Percentiles rank a stretch among this genome's conserved stretches.
Conservation (phyloP, 441 rosid genomes). For the Omphalea diandra region DNA sequence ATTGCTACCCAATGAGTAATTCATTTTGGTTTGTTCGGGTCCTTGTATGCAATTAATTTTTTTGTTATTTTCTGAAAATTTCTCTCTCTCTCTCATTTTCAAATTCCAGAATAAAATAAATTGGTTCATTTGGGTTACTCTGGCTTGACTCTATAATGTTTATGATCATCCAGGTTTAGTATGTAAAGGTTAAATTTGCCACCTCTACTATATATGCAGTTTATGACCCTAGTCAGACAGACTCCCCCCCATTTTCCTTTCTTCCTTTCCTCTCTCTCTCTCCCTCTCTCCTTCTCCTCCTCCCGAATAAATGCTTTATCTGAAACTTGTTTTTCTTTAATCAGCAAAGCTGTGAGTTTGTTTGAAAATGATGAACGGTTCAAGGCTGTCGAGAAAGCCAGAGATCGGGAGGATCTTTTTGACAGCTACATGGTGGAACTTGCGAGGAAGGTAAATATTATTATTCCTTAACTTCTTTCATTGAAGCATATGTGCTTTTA, state of each 20-base stretch:
- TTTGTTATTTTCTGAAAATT: too few species aligned
- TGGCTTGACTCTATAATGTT: too few species aligned
- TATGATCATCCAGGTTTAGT: too few species aligned
- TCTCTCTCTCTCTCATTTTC: too few species aligned
- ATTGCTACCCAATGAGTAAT: too few species aligned
- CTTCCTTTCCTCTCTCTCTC: too few species aligned
- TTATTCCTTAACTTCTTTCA: background rate
- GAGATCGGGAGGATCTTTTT: slow-evolving; percentile 94
- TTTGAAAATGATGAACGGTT: slow-evolving; percentile 95
- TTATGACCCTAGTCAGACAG: slow-evolving; percentile 8
- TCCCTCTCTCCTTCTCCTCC: too few species aligned
- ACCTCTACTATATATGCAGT: slow-evolving; percentile 13
- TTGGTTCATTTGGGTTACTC: too few species aligned
- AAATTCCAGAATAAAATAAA: too few species aligned
- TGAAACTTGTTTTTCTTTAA: slow-evolving; percentile 25
- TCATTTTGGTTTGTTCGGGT: background rate
- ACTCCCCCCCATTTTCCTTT: too few species aligned
- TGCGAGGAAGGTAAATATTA: slow-evolving; percentile 71
- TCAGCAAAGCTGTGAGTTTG: slow-evolving; percentile 85
- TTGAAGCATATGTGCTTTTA: background rate
- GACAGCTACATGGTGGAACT: slow-evolving; percentile 86
- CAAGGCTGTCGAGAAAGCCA: slow-evolving; percentile 83
- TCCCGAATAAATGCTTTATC: slow-evolving; percentile 31
- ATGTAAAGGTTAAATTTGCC: too few species aligned
- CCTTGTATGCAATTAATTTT: background rate